Conservation (phyloP, 208 protist species). For the Leptomonas pyrrhocoris region DNA sequence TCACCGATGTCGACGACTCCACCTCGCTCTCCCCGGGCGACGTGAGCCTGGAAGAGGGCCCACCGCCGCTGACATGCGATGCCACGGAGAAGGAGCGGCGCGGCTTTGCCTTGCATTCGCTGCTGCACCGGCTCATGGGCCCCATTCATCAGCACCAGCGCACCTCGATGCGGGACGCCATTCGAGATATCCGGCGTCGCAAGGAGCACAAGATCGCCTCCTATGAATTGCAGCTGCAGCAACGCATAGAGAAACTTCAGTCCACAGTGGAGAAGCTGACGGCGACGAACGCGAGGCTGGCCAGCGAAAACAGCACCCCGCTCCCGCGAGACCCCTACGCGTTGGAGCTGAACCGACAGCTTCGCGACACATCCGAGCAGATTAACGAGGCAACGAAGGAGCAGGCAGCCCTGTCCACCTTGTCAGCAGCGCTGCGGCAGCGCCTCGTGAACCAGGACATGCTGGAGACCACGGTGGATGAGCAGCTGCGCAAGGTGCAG, state of each 20-base stretch:
- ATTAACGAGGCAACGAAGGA: constrained; percentile 44
- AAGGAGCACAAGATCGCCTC: constrained; percentile 37
- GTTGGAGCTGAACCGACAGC: constrained; percentile 58
- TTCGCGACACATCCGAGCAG: constrained; percentile 65
- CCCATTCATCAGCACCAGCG: constrained; percentile 41
- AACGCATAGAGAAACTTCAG: constrained; percentile 41
- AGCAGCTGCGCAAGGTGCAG: constrained; percentile 57
- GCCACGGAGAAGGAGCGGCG: constrained; percentile 29
- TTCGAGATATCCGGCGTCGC: constrained; percentile 40
- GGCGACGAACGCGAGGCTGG: constrained; percentile 49
- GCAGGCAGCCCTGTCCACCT: constrained; percentile 41
- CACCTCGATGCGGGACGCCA: constrained; percentile 34
- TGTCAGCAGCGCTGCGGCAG: constrained; percentile 62
- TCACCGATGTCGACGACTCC: constrained; percentile 23
- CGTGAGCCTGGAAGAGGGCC: constrained; percentile 28
- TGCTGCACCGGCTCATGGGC: constrained; percentile 40
- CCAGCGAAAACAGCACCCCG: constrained; percentile 67
- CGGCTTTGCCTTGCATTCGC: constrained; percentile 33
- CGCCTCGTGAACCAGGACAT: constrained; percentile 60
- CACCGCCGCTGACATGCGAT: constrained; percentile 16
- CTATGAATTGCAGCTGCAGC: constrained; percentile 19
- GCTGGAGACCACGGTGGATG: constrained; percentile 67
- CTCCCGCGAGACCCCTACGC: constrained; percentile 74
- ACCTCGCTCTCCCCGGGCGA: constrained; percentile 27
- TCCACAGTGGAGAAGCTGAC: constrained; percentile 42